Percentiles rank a stretch among this genome's conserved stretches.
Conservation (phyloP, 2,329 filamentous ascomycete species). For the Grosmannia clavigera region DNA sequence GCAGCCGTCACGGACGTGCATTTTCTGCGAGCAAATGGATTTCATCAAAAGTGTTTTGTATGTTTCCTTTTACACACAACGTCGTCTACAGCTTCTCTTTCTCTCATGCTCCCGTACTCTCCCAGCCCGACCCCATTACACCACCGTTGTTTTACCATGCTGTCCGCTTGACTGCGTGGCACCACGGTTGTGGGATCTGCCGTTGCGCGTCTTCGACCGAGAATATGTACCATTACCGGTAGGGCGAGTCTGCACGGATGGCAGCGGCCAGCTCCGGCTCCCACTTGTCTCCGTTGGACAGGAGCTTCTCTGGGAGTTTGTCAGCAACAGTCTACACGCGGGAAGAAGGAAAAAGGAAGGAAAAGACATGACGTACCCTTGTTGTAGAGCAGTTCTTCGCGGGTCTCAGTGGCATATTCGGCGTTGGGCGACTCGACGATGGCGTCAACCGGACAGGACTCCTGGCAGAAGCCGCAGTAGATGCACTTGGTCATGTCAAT, state of each 20-base stretch:
- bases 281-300: constrained; percentile 91
- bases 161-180: background rate
- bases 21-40: background rate
- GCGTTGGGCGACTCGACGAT: constrained; percentile 56
- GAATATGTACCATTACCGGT: constrained; percentile 44
- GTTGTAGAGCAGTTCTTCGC: constrained; percentile 95
- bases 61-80: background rate
- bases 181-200: background rate
- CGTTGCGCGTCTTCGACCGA: too few relatives aligned
- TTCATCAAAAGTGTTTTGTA: background rate
- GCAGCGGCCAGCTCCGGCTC: constrained; percentile 90
- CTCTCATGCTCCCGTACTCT: background rate
- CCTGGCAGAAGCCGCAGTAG: constrained; percentile 98
- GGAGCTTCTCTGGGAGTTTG: constrained; percentile 53
- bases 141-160: background rate
- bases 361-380: constrained; percentile 42
- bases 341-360: background rate
- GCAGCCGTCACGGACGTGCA: background rate
- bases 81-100: background rate
- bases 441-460: constrained; percentile 95
- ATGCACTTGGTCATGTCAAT: constrained; percentile 99
- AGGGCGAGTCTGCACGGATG: constrained; percentile 87
- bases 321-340: background rate
- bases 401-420: constrained; percentile 52
- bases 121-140: background rate